phyloP scores from a whole-genome alignment of 1,284 basidiomycete genomes.

The Sanguinoderma infundibulare region DNA sequence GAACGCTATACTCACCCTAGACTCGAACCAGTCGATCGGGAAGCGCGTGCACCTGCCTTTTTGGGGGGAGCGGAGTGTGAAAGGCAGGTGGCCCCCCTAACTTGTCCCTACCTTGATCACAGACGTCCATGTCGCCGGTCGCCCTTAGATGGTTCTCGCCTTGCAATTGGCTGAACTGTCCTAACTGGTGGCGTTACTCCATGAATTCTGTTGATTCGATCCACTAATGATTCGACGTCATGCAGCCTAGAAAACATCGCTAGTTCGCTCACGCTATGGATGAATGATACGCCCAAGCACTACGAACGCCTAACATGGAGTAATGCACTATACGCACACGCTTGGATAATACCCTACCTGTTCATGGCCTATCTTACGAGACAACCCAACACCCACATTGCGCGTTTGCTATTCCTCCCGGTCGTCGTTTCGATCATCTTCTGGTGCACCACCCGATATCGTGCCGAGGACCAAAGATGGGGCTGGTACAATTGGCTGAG shows the following conservation, averaged over 20 bases:
- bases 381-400: slow-evolving; percentile 60
- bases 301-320: slow-evolving; percentile 45
- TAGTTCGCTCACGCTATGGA: not conserved
- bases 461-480: slow-evolving; percentile 49
- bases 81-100: not conserved
- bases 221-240: not conserved
- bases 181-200: not conserved
- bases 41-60: no score
- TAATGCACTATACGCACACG: slow-evolving; percentile 47
- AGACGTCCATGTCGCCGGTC: not conserved
- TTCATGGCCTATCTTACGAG: slow-evolving; percentile 73
- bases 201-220: not conserved
- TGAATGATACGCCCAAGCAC: not conserved
- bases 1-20: no score
- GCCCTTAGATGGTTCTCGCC: not conserved
- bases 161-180: not conserved
- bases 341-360: slow-evolving; percentile 59
- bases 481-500: slow-evolving; percentile 74
- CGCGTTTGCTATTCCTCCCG: slow-evolving; percentile 66
- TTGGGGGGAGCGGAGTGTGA: no score
- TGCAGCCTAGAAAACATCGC: not conserved
- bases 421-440: slow-evolving; percentile 51
- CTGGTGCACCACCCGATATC: slow-evolving; percentile 61
- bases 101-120: not conserved
- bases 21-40: no score